phyloP scores from a whole-genome alignment of 768 basidiomycete species.

The Melanogaster broomeanus region DNA sequence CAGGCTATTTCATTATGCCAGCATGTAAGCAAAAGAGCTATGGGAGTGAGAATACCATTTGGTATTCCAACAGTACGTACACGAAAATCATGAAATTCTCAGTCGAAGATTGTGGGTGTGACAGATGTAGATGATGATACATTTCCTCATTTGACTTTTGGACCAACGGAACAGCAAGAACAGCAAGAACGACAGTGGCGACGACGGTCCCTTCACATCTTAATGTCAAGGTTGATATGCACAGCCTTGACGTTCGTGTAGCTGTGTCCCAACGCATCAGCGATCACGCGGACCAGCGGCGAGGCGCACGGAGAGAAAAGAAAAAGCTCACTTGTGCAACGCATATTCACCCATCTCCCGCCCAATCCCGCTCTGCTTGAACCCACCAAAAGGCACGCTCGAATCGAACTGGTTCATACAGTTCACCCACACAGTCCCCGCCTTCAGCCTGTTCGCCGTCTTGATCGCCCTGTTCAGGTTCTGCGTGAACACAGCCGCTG shows the following conservation, averaged over 20 bases:
- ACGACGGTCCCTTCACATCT: conserved; percentile 11
- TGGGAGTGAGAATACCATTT: no score
- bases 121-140: no score
- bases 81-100: no score
- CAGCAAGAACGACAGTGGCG: no score
- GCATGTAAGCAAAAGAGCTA: no score
- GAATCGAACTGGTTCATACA: conserved; percentile 30
- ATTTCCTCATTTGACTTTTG: no score
- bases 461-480: conserved; percentile 74
- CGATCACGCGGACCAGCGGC: background rate
- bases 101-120: no score
- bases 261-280: conserved; percentile 3
- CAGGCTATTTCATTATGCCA: no score
- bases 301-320: background rate
- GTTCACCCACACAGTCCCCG: conserved; percentile 77
- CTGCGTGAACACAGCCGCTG: conserved; percentile 82
- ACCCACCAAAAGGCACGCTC: conserved; percentile 80
- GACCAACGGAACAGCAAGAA: no score
- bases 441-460: conserved; percentile 73
- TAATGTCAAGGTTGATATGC: conserved; percentile 49
- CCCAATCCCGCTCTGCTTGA: conserved; percentile 82
- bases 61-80: no score
- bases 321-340: conserved; percentile 44
- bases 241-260: conserved; percentile 25
- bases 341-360: conserved; percentile 83